Evolutionary conservation across 768 basidiomycete genomes (phyloP).

Genomic region (Suillus discolor): DNA sequence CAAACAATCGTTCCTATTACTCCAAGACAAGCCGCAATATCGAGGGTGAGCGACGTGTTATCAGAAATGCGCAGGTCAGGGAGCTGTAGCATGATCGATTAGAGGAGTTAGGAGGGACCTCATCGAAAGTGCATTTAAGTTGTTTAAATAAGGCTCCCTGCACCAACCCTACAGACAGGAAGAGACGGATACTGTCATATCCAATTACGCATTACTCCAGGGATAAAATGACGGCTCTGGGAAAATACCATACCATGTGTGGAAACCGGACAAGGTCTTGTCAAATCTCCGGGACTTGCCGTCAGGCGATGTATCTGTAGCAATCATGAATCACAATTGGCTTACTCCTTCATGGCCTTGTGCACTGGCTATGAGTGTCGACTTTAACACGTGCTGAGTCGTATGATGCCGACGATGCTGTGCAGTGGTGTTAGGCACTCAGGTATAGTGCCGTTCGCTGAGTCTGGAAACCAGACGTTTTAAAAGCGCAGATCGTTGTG

Average conservation of each 20-base stretch:
- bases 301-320: too few relatives aligned
- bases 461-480: too few relatives aligned
- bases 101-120: not conserved
- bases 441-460: not conserved
- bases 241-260: not conserved
- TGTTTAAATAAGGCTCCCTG: not conserved
- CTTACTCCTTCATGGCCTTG: not conserved
- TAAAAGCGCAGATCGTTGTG: too few relatives aligned
- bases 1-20: not conserved
- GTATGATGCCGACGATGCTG: not conserved
- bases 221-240: too few relatives aligned
- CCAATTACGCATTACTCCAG: not conserved
- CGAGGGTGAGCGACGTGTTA: not conserved
- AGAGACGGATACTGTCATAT: not conserved
- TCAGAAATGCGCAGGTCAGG: not conserved
- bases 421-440: too few relatives aligned
- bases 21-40: not conserved
- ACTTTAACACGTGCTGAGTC: too few relatives aligned
- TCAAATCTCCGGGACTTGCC: too few relatives aligned
- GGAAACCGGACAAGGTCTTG: not conserved
- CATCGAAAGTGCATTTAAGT: not conserved
- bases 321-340: not conserved
- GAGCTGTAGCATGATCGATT: not conserved
- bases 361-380: not conserved
- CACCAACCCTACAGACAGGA: not conserved